Evolutionary conservation across 2,329 filamentous ascomycete species (phyloP).

Genomic region (Ceratocystis albifundus): DNA sequence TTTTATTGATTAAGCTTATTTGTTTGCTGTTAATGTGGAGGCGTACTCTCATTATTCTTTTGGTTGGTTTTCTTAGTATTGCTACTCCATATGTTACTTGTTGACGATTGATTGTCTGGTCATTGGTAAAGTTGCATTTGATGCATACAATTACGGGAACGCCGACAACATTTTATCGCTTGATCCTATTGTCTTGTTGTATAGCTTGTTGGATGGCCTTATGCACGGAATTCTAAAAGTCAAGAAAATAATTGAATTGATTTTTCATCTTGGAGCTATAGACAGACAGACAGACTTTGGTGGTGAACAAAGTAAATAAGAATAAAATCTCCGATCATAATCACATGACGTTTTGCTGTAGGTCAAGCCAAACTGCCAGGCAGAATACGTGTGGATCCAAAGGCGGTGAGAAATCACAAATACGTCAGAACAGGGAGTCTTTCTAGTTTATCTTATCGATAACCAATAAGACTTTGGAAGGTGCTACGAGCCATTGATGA

Average conservation of each 20-base stretch:
- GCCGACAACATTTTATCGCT: not conserved
- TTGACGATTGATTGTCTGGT: constrained; percentile 1
- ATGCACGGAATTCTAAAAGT: not conserved
- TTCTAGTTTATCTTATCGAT: constrained; percentile 16
- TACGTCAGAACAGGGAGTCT: not conserved
- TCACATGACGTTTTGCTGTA: not conserved
- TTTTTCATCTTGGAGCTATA: not conserved
- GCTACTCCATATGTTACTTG: constrained; percentile 11
- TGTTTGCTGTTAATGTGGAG: constrained; percentile 8
- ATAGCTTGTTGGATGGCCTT: not conserved
- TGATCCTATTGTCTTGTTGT: not conserved
- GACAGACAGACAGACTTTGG: no score
- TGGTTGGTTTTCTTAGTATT: constrained; percentile 4
- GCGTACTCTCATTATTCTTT: constrained; percentile 9
- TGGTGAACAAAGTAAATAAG: not conserved
- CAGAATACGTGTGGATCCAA: not conserved
- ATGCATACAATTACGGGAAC: not conserved
- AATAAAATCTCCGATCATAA: not conserved
- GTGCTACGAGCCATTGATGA: constrained; percentile 3
- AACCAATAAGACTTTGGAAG: constrained; percentile 4
- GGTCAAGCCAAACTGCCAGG: not conserved
- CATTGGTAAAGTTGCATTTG: not conserved
- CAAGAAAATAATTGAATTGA: not conserved
- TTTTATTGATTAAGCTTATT: constrained; percentile 19
- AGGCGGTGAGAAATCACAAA: not conserved